Conservation (phyloP, 1,284 basidiomycete genomes). For the Hemileccinum hortonii region DNA sequence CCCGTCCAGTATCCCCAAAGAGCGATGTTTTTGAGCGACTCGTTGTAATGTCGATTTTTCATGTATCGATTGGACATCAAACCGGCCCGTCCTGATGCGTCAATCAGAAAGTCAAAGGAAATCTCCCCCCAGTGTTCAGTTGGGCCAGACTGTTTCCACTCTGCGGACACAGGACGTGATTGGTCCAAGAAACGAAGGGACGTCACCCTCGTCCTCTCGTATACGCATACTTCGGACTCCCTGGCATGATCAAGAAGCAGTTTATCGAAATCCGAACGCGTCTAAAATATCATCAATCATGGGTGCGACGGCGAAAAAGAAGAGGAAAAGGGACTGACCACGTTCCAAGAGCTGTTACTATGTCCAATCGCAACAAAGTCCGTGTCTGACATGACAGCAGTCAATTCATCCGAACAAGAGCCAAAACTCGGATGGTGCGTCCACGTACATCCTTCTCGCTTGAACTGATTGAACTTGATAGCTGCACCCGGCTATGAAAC, state of each 20-base stretch:
- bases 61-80: slow-evolving; percentile 65
- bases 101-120: slow-evolving; percentile 63
- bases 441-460: slow-evolving; percentile 61
- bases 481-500: slow-evolving; percentile 54
- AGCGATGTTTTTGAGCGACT: slow-evolving; percentile 69
- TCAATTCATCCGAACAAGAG: not conserved
- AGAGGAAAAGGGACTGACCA: slow-evolving; percentile 42
- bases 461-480: slow-evolving; percentile 63
- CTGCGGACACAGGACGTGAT: slow-evolving; percentile 48
- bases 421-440: not conserved
- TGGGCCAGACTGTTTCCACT: slow-evolving; percentile 46
- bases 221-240: slow-evolving; percentile 52
- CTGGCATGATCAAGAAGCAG: slow-evolving; percentile 60
- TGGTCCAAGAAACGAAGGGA: slow-evolving; percentile 47
- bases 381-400: slow-evolving; percentile 46
- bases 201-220: slow-evolving; percentile 54
- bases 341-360: slow-evolving; percentile 63
- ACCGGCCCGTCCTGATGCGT: slow-evolving; percentile 69
- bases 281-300: slow-evolving; percentile 31
- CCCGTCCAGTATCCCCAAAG: slow-evolving; percentile 75
- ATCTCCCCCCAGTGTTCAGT: slow-evolving; percentile 47
- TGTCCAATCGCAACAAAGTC: slow-evolving; percentile 60
- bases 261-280: slow-evolving; percentile 64
- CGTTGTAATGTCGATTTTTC: slow-evolving; percentile 67
- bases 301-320: not conserved